Evolutionary conservation across 768 basidiomycete species (phyloP), one percentile per base, ranked within the genome.

Genomic region (Amanita exitialis): DNA sequence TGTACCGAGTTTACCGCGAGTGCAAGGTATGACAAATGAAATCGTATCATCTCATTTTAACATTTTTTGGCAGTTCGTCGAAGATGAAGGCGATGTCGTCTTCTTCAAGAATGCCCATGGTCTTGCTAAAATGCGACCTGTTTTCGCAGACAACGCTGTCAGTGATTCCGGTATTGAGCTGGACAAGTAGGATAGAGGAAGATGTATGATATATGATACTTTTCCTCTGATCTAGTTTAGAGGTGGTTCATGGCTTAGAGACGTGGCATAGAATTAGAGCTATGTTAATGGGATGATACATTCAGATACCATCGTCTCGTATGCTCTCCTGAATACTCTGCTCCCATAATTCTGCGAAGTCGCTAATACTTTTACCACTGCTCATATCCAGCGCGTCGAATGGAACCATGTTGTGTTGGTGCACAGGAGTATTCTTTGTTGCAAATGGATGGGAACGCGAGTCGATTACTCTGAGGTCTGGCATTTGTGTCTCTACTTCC

Each of bases 61-160:
- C 37, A 13, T 23, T 36, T 39, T 46, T 42, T 21, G 38, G 1
- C 50, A 81, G 80, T 98, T 92, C 64, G 87, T 99, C 43, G 95
- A 97, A 67, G 92, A 98, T 62, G 85, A 90, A 58, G 93, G 91
- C 36, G 81, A 89, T 58, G 80, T 96, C 54, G 64, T 93, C 53
- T 93, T 94, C 73, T 95, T 83, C 79, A 91, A 91, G 77, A 88
- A 97, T 59, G 80, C 86, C 3, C 58, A 70, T 36, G 95, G 95
- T 53, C 66, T 92, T 37, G 89, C 91, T 43, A 69, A 82, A 54
- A 71, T 76, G 59, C 77, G 80, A 55, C 81, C 86, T 6, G 75
- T 81, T 39, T 80, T 85, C 58, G 59, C 66, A n/a, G 83, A 88
- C 53, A 68, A 66, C 47, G 73, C 67, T n/a, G 72, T 71, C 18